These are phyloP conservation scores for Ganoderma meredithae DNA, from an alignment of 1,284 basidiomycete species.

Conservation along the genomic window DNA sequence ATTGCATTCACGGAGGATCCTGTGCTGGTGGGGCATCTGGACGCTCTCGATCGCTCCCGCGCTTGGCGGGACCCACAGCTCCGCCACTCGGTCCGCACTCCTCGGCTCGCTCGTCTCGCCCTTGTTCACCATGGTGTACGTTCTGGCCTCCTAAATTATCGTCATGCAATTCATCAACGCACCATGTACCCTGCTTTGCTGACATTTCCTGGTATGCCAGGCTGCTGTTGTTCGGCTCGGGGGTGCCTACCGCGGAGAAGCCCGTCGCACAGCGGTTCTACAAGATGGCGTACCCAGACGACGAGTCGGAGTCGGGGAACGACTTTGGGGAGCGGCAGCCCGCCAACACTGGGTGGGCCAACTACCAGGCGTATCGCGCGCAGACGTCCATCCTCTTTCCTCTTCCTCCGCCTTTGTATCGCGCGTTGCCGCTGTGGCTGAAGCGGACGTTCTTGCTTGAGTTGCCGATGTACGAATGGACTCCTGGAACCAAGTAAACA, in stretches of 20 bases:
- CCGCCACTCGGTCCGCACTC: conserved; percentile 58
- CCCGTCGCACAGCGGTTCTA: conserved; percentile 73
- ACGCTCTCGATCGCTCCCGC: conserved; percentile 67
- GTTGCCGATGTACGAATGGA: conserved; percentile 64
- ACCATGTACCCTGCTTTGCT: neutral
- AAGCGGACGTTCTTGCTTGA: conserved; percentile 72
- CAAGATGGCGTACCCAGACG: conserved; percentile 54
- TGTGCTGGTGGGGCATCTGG: conserved; percentile 82
- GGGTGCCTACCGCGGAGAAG: conserved; percentile 78
- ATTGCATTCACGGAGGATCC: conserved; percentile 51
- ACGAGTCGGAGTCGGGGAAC: conserved; percentile 40
- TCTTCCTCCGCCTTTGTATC: conserved; percentile 67
- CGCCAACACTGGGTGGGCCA: conserved; percentile 52
- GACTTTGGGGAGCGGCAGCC: conserved; percentile 8
- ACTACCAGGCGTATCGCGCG: conserved; percentile 64
- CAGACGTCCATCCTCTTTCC: conserved; percentile 74
- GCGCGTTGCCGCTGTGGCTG: conserved; percentile 58
- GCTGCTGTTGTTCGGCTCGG: conserved; percentile 72
- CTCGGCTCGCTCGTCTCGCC: conserved; percentile 69
- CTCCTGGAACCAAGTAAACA: conserved; percentile 9
- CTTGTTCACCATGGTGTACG: conserved; percentile 70
- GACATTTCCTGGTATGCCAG: conserved; percentile 40
- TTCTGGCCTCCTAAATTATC: conserved; percentile 20
- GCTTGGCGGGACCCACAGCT: conserved; percentile 51
- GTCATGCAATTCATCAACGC: neutral